Evolutionary conservation across 192 early-diverging fungal genomes (phyloP), one percentile per base, ranked within the genome.

Genomic region (Rhizophagus sp.): DNA sequence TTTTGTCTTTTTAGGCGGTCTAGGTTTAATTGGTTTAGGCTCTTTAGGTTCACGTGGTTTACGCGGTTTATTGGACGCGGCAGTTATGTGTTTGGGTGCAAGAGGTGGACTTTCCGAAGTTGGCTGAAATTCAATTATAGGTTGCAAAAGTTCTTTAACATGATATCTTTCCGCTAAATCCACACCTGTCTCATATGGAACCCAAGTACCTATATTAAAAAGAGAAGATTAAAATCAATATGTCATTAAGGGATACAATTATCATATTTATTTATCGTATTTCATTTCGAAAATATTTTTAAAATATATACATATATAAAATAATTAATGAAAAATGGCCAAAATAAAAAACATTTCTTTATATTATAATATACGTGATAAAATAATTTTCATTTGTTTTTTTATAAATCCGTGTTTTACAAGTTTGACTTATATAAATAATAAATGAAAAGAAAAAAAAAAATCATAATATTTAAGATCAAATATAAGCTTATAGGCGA

Each of bases 101-200:
- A 87, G 64, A 47, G 89, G 89, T 12, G 89, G 89, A 33, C 83
- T 84, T 61, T 85, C 83, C 7, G 74, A 61, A 13, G 91, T 88
- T 6, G 89, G 90, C 62, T 91, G 87, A 83, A 95, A 95, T 22
- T 97, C 94, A 27, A 98, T 86, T 30, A 99, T 82, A 0, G 96
- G 95, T 64, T 89, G 85, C 57, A 99, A 83, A 15, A 93, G 63
- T 7, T 88, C 75, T 67, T 93, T 88, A 13, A 98, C 95, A n/a
- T 86, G 85, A 82, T 95, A 98, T 68, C 93, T 90, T 76, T 88
- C 74, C 25, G 96, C 96, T 1, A 99, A 83, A 63, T 90, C 85
- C 8, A 94, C 88, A n/a, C 94, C 96, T 13, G 94, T 88, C 49
- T 89, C 88, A 82, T 93, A 95, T 3, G 98, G 98, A 9, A 99